phyloP scores from a whole-genome alignment of 129 eudicot species.

The Flaveria trinervia region DNA sequence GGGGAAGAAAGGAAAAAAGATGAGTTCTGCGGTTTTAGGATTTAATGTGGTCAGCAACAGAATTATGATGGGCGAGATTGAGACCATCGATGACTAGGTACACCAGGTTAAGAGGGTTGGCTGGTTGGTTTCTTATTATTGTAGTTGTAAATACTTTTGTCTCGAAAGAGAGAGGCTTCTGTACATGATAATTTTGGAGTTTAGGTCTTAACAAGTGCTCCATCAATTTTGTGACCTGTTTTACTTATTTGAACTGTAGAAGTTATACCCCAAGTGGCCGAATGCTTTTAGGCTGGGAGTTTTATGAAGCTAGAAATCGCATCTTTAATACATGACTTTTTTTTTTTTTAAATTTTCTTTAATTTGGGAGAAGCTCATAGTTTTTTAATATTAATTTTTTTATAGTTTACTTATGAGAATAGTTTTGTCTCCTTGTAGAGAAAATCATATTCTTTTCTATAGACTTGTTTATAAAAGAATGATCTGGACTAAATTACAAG shows the following conservation, averaged over 20 bases:
- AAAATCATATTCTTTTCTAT: too few species aligned
- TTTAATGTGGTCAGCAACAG: conserved; percentile 95
- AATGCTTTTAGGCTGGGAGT: conserved; percentile 11
- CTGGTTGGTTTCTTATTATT: conserved; percentile 15
- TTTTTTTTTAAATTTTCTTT: neutral
- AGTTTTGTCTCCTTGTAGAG: too few species aligned
- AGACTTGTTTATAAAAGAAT: too few species aligned
- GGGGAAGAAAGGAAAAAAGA: conserved; percentile 86
- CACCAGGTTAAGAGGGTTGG: neutral
- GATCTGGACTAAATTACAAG: too few species aligned
- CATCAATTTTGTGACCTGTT: conserved; percentile 59
- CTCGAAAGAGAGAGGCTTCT: conserved; percentile 23
- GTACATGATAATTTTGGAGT: conserved; percentile 45
- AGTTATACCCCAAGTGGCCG: neutral
- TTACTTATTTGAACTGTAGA: neutral
- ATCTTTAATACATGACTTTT: neutral
- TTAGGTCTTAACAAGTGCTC: conserved; percentile 38
- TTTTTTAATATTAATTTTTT: neutral
- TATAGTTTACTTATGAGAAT: neutral
- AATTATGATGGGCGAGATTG: conserved; percentile 98
- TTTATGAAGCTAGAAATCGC: neutral
- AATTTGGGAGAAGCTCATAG: neutral
- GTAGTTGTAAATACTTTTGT: conserved; percentile 56
- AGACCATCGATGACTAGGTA: conserved; percentile 57
- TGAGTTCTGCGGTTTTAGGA: conserved; percentile 73